Conservation (phyloP, 192 early-diverging fungal genomes). For the Entomortierella chlamydospora region DNA sequence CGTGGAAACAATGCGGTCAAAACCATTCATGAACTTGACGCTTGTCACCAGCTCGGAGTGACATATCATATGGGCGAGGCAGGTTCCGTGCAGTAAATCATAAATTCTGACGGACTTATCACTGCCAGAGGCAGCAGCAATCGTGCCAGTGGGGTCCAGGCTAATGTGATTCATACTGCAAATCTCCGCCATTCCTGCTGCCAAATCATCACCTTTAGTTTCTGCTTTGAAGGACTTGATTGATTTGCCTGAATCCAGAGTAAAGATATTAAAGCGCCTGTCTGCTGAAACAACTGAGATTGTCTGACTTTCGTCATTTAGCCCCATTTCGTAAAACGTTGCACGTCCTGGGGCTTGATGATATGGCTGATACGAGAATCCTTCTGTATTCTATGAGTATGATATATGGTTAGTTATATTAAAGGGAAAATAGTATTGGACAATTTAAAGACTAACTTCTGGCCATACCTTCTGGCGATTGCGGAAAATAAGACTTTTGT, state of each 20-base stretch:
- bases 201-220: constrained; percentile 53
- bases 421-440: no score
- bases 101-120: constrained; percentile 80
- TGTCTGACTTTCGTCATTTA: constrained; percentile 66
- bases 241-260: constrained; percentile 73
- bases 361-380: constrained; percentile 62
- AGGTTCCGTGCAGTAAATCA: constrained; percentile 71
- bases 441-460: neutral
- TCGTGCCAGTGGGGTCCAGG: constrained; percentile 76
- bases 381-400: no score
- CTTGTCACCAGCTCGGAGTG: constrained; percentile 82
- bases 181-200: constrained; percentile 53
- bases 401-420: no score
- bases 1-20: constrained; percentile 70
- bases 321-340: constrained; percentile 79
- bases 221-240: constrained; percentile 70
- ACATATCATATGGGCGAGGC: constrained; percentile 67
- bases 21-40: constrained; percentile 69
- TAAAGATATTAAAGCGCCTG: constrained; percentile 70
- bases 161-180: constrained; percentile 73
- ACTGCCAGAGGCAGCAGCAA: constrained; percentile 70
- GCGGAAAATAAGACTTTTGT: constrained; percentile 86
- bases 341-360: constrained; percentile 77
- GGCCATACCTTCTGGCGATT: constrained; percentile 31
- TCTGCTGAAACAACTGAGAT: constrained; percentile 77